A percentile compares a stretch with the other conserved stretches of the same genome.
Conservation (phyloP, 768 basidiomycete species). For the Lactarius quietus region DNA sequence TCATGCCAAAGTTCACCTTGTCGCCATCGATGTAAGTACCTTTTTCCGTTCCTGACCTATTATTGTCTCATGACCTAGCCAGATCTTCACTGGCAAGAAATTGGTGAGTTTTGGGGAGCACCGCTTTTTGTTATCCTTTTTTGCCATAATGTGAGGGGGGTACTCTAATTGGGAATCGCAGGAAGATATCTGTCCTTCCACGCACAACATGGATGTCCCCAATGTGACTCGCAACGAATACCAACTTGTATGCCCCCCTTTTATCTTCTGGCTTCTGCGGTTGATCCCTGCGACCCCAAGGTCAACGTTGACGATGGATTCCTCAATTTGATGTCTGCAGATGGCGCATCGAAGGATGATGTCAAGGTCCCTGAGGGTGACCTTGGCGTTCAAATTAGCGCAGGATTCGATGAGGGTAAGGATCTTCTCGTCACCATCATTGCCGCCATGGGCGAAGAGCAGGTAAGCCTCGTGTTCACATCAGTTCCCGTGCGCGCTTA, state of each 20-base stretch:
- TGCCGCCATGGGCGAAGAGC: conserved; percentile 90
- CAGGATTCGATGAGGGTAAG: conserved; percentile 79
- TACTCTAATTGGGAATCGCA: conserved; percentile 33
- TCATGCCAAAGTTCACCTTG: conserved; percentile 98
- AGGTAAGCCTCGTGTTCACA: conserved; percentile 39
- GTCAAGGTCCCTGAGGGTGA: conserved; percentile 88
- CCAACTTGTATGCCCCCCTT: conserved; percentile 57
- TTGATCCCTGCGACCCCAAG: conserved; percentile 35
- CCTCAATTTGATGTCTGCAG: conserved; percentile 88
- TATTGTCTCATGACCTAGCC: conserved; percentile 24
- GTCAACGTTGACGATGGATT: conserved; percentile 91
- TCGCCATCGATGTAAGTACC: conserved; percentile 87
- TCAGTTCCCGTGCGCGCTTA: conserved; percentile 5
- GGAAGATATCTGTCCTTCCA: conserved; percentile 95
- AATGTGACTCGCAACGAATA: conserved; percentile 89
- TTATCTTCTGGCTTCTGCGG: background rate
- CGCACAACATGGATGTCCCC: conserved; percentile 99
- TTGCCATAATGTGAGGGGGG: conserved; percentile 9
- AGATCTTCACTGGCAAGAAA: conserved; percentile 99
- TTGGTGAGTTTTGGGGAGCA: conserved; percentile 51
- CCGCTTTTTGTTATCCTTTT: conserved; percentile 13
- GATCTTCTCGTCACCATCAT: conserved; percentile 85
- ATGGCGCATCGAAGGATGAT: conserved; percentile 86
- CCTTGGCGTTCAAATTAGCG: conserved; percentile 66
- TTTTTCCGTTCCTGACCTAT: conserved; percentile 3